Conservation (phyloP, 345 rosid genomes). For the Mallotus nudiflorus region DNA sequence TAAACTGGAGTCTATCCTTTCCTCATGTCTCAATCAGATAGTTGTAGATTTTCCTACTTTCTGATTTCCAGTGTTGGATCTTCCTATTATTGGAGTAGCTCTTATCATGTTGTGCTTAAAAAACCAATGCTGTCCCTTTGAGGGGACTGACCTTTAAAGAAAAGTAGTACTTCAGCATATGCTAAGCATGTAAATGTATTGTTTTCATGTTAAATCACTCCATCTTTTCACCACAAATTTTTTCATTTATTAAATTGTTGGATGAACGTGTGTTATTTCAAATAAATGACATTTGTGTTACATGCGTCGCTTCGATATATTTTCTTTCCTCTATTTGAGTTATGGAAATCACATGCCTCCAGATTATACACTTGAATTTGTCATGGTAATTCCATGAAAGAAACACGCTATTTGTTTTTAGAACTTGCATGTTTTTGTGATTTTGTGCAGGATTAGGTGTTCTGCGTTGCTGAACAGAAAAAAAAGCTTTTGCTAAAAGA, state of each 20-base stretch:
- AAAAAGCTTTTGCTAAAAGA: not conserved
- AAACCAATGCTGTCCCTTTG: not conserved
- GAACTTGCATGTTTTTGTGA: not conserved
- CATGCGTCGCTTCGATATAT: not conserved
- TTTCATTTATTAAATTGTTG: conserved; percentile 1
- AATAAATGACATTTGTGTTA: not conserved
- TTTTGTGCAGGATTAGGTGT: conserved; percentile 13
- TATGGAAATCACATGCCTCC: not conserved
- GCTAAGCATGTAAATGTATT: not conserved
- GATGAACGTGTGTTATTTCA: not conserved
- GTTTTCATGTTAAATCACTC: not conserved
- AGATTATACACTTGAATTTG: not conserved
- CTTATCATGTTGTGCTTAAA: not conserved
- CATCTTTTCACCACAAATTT: too few relatives aligned
- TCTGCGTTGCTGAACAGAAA: conserved; percentile 7
- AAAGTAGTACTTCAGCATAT: not conserved
- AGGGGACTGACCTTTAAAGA: not conserved
- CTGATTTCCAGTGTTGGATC: not conserved
- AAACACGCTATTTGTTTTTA: not conserved
- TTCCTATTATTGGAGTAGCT: not conserved
- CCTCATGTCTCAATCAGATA: not conserved
- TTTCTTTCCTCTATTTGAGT: not conserved
- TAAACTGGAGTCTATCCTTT: not conserved
- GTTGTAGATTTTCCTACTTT: not conserved
- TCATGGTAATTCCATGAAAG: not conserved